phyloP scores from a whole-genome alignment of 1,284 basidiomycete genomes.

The Hymenochaete sp. region DNA sequence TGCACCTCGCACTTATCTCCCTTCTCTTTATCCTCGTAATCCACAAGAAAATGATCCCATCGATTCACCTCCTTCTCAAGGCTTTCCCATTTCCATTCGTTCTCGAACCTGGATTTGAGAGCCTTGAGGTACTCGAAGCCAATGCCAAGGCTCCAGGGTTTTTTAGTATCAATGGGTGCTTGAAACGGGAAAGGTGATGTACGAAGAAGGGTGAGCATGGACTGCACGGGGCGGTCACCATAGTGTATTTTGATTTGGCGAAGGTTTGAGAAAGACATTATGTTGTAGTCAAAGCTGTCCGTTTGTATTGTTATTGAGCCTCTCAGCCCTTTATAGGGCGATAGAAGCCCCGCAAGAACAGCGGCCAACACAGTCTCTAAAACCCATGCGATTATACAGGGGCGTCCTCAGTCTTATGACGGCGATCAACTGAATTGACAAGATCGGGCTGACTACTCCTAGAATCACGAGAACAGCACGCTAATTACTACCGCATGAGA shows the following conservation, averaged over 20 bases:
- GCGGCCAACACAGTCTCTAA: too few relatives aligned
- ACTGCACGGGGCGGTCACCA: background rate
- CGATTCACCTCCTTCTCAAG: slow-evolving; percentile 14
- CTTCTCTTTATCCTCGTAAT: slow-evolving; percentile 12
- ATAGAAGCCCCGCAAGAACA: too few relatives aligned
- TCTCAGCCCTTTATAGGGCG: too few relatives aligned
- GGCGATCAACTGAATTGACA: too few relatives aligned
- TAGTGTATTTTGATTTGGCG: slow-evolving; percentile 8
- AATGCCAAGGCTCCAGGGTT: slow-evolving; percentile 18
- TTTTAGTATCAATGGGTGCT: slow-evolving; percentile 14
- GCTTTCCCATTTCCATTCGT: slow-evolving; percentile 16
- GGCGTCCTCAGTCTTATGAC: too few relatives aligned
- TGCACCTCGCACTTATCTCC: slow-evolving; percentile 18
- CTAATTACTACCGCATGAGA: too few relatives aligned
- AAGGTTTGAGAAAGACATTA: slow-evolving; percentile 9
- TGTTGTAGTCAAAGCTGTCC: too few relatives aligned
- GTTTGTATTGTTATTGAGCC: too few relatives aligned
- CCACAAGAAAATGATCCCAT: slow-evolving; percentile 18
- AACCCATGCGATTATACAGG: too few relatives aligned
- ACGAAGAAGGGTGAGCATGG: slow-evolving; percentile 16
- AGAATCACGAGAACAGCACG: too few relatives aligned
- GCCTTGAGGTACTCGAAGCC: slow-evolving; percentile 17
- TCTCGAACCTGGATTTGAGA: slow-evolving; percentile 16
- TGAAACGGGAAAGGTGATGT: slow-evolving; percentile 11
- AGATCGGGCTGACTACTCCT: too few relatives aligned